Percentiles rank a stretch among this genome's conserved stretches.
phyloP scores from a whole-genome alignment of 306 rosid species.

The Macrotyloma uniflorum region DNA sequence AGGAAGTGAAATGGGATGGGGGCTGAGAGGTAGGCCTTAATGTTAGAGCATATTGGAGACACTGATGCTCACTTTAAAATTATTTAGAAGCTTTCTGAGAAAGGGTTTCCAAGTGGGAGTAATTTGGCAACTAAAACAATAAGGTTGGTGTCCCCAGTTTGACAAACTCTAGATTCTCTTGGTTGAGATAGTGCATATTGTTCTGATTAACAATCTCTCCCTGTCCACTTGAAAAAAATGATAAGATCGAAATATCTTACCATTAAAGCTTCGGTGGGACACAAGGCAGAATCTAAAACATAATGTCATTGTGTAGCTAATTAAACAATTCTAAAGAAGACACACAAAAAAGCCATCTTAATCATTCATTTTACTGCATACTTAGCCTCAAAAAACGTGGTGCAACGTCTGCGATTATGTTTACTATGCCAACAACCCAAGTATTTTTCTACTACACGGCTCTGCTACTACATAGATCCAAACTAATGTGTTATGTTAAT shows the following conservation, averaged over 20 bases:
- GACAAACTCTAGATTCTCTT: conserved; percentile 55
- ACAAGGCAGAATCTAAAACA: conserved; percentile 52
- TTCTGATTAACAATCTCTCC: conserved; percentile 45
- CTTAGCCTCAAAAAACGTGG: conserved; percentile 33
- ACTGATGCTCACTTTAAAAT: conserved; percentile 40
- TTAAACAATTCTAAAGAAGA: conserved; percentile 36
- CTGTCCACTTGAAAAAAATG: conserved; percentile 45
- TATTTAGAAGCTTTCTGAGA: conserved; percentile 40
- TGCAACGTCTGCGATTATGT: background rate
- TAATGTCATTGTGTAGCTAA: conserved; percentile 39
- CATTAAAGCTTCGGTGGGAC: conserved; percentile 44
- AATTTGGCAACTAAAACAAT: conserved; percentile 52
- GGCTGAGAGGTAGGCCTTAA: conserved; percentile 39
- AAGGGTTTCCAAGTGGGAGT: conserved; percentile 55
- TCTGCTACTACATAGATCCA: background rate
- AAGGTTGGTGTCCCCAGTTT: conserved; percentile 53
- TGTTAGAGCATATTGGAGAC: conserved; percentile 51
- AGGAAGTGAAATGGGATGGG: conserved; percentile 23
- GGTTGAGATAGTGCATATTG: conserved; percentile 39
- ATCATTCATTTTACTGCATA: conserved; percentile 32
- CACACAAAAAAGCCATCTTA: conserved; percentile 6
- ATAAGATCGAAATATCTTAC: conserved; percentile 44
- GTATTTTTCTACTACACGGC: background rate
- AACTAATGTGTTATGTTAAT: background rate
- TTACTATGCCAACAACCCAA: background rate